phyloP scores from a whole-genome alignment of 164 flowering plant genomes.

The Annona squamosa region DNA sequence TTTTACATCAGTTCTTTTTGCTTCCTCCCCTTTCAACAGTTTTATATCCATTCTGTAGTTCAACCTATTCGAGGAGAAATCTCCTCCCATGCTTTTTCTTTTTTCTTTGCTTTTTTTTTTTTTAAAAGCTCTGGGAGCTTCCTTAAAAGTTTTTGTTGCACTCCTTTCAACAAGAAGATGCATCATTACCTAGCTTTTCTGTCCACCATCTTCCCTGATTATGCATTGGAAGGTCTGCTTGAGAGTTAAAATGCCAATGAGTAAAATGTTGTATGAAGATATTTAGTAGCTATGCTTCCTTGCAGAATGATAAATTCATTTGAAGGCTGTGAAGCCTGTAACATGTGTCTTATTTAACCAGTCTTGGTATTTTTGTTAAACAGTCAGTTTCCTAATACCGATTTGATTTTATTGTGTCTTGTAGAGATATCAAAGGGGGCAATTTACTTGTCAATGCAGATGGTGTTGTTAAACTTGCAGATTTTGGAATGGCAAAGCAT shows the following conservation, averaged over 20 bases:
- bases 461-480: conserved; percentile 98
- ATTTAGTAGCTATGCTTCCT: not conserved
- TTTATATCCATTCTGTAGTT: not conserved
- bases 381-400: not conserved
- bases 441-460: conserved; percentile 86
- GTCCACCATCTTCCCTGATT: too few relatives aligned
- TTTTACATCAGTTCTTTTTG: not conserved
- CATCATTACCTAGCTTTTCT: not conserved
- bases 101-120: not conserved
- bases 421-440: conserved; percentile 95
- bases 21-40: not conserved
- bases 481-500: conserved; percentile 97
- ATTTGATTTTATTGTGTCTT: conserved; percentile 7
- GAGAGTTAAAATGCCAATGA: not conserved
- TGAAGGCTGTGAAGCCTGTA: not conserved
- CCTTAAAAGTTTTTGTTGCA: not conserved
- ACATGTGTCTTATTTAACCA: not conserved
- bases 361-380: not conserved
- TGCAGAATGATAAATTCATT: not conserved
- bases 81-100: not conserved
- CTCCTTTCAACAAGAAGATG: not conserved
- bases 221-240: not conserved
- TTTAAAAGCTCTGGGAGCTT: not conserved
- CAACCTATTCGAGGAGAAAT: not conserved
- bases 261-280: not conserved